phyloP scores from a whole-genome alignment of 371 early-diverging fungal species.

The Mortierella sp. region DNA sequence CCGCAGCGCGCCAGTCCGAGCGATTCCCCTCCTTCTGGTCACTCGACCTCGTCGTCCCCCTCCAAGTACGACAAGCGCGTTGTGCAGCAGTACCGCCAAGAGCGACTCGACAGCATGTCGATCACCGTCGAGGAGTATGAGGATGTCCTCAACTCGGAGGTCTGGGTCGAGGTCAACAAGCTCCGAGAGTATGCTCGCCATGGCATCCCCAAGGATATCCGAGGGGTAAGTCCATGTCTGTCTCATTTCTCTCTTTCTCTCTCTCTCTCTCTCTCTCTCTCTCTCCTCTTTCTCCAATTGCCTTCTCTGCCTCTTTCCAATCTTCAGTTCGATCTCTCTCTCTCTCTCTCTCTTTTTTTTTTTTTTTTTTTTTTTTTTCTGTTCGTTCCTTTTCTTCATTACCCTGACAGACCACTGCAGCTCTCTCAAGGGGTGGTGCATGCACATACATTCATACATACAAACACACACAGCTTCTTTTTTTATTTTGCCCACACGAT shows the following conservation, averaged over 20 bases:
- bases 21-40: slow-evolving; percentile 17
- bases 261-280: not conserved
- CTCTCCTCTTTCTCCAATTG: not conserved
- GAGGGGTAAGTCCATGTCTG: slow-evolving; percentile 71
- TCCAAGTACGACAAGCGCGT: slow-evolving; percentile 51
- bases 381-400: slow-evolving; percentile 3
- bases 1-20: not conserved
- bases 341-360: not conserved
- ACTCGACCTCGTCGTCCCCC: slow-evolving; percentile 36
- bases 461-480: not conserved
- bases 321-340: not conserved
- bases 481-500: not conserved
- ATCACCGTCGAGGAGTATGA: slow-evolving; percentile 76
- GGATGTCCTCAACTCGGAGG: slow-evolving; percentile 89
- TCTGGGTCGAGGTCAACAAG: slow-evolving; percentile 87
- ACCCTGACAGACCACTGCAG: too few species aligned
- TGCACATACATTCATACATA: too few species aligned
- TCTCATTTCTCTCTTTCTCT: not conserved
- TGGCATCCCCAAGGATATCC: slow-evolving; percentile 89
- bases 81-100: slow-evolving; percentile 49
- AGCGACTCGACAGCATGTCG: slow-evolving; percentile 53
- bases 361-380: slow-evolving; percentile 5
- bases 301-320: not conserved
- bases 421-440: too few species aligned
- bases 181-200: slow-evolving; percentile 83